Conservation (phyloP, 129 eudicot species). For the Artemisia argyi region DNA sequence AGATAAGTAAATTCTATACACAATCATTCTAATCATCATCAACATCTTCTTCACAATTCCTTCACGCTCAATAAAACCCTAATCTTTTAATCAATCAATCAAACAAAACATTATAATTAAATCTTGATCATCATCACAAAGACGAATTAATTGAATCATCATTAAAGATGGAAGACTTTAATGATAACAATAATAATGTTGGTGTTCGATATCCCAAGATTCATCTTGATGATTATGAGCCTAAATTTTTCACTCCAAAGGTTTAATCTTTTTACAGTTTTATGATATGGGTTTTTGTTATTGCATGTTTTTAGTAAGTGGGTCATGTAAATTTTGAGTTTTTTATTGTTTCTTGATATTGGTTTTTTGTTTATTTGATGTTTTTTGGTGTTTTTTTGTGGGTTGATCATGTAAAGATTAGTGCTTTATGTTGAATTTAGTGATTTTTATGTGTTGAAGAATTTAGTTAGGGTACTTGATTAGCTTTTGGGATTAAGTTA, state of each 20-base stretch:
- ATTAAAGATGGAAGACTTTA: constrained; percentile 20
- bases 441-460: not conserved
- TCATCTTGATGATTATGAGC: constrained; percentile 47
- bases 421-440: not conserved
- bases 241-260: constrained; percentile 36
- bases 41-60: not conserved
- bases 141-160: constrained; percentile 20
- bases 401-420: not conserved
- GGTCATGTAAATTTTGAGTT: not conserved
- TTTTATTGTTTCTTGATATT: not conserved
- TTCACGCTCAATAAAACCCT: constrained; percentile 36
- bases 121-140: constrained; percentile 21
- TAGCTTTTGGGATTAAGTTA: constrained; percentile 5
- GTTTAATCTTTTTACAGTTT: constrained; percentile 4
- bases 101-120: not conserved
- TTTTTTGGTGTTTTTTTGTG: not conserved
- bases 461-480: not conserved
- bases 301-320: not conserved
- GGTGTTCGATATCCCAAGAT: constrained; percentile 44
- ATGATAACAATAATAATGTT: not conserved
- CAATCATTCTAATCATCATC: not conserved
- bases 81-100: constrained; percentile 1
- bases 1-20: constrained; percentile 21
- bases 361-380: not conserved
- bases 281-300: not conserved